A percentile compares a stretch with the other conserved stretches of the same genome.
Conservation (phyloP, 495 filamentous ascomycete genomes). For the Arthonia radiata region DNA sequence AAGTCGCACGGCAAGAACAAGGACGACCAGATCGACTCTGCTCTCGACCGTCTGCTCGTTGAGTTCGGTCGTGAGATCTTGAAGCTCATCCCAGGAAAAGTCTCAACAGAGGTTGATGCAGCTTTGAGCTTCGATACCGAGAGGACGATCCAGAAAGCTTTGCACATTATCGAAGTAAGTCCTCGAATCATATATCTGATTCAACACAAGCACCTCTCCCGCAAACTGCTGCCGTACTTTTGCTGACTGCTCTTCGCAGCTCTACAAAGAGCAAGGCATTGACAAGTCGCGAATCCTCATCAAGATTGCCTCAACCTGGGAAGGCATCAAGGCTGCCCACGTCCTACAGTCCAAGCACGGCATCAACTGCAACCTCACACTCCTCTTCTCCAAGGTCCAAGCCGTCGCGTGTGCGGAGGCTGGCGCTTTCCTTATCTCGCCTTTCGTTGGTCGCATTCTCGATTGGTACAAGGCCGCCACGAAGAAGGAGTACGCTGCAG, state of each 20-base stretch:
- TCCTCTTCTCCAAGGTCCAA: slow-evolving; percentile 94
- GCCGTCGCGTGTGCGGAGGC: slow-evolving; percentile 93
- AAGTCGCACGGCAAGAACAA: slow-evolving; percentile 41
- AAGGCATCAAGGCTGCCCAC: slow-evolving; percentile 94
- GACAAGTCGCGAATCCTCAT: slow-evolving; percentile 83
- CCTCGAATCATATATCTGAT: not conserved
- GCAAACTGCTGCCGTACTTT: too few species aligned
- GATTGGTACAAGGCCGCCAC: slow-evolving; percentile 97
- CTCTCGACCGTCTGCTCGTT: slow-evolving; percentile 80
- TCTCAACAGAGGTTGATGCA: slow-evolving; percentile 96
- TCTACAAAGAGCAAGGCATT: slow-evolving; percentile 81
- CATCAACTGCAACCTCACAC: slow-evolving; percentile 95
- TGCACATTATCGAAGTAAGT: slow-evolving; percentile 83
- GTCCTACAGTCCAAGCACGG: slow-evolving; percentile 79
- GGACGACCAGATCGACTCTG: slow-evolving; percentile 56
- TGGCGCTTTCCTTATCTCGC: slow-evolving; percentile 93
- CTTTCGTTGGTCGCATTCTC: slow-evolving; percentile 97
- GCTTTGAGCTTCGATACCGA: slow-evolving; percentile 88
- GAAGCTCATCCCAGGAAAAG: slow-evolving; percentile 87
- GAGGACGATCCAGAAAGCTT: slow-evolving; percentile 80
- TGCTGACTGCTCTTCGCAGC: slow-evolving; percentile 29
- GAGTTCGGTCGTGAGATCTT: slow-evolving; percentile 97
- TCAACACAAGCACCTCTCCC: not conserved
- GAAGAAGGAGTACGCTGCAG: slow-evolving; percentile 69
- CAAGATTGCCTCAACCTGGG: slow-evolving; percentile 73